Conservation (phyloP, 2,329 filamentous ascomycete species). For the Teratosphaeriaceae sp. region DNA sequence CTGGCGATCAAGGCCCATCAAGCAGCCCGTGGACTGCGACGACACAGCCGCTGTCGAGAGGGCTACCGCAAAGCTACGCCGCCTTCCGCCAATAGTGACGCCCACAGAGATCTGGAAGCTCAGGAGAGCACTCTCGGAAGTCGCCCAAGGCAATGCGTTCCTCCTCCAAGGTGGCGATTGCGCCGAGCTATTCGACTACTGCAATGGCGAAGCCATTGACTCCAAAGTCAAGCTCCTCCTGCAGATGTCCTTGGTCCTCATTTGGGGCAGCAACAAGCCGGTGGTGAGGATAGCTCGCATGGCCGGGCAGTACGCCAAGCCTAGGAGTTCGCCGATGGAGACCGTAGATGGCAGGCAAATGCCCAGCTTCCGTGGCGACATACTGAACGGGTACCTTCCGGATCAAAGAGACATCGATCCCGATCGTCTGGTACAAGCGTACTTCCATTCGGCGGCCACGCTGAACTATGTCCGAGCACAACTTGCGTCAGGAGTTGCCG, state of each 20-base stretch:
- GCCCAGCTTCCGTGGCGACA: slow-evolving; percentile 89
- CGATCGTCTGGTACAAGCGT: slow-evolving; percentile 76
- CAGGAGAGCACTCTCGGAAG: slow-evolving; percentile 72
- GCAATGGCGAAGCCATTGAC: slow-evolving; percentile 80
- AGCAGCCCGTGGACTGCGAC: slow-evolving; percentile 66
- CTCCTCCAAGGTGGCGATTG: slow-evolving; percentile 95
- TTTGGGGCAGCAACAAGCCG: slow-evolving; percentile 76
- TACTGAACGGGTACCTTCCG: slow-evolving; percentile 78
- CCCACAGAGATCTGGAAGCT: slow-evolving; percentile 74
- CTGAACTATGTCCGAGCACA: slow-evolving; percentile 87
- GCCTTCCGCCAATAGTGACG: slow-evolving; percentile 71
- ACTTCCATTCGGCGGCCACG: slow-evolving; percentile 92
- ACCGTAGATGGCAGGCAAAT: slow-evolving; percentile 71
- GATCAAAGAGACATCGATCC: slow-evolving; percentile 78
- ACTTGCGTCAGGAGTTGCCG: slow-evolving; percentile 80
- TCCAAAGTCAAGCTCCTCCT: slow-evolving; percentile 94
- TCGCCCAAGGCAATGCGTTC: slow-evolving; percentile 85
- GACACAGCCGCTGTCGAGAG: slow-evolving; percentile 54
- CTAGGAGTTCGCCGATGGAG: slow-evolving; percentile 82
- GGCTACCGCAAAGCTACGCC: slow-evolving; percentile 57
- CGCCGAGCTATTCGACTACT: slow-evolving; percentile 96
- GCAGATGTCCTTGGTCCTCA: slow-evolving; percentile 93
- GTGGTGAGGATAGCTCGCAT: slow-evolving; percentile 93
- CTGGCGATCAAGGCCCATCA: slow-evolving; percentile 73
- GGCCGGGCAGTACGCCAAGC: slow-evolving; percentile 97